These are phyloP conservation scores for Pseudogymnoascus sp. DNA, from an alignment of 2,329 filamentous ascomycete species.

Conservation along the genomic window DNA sequence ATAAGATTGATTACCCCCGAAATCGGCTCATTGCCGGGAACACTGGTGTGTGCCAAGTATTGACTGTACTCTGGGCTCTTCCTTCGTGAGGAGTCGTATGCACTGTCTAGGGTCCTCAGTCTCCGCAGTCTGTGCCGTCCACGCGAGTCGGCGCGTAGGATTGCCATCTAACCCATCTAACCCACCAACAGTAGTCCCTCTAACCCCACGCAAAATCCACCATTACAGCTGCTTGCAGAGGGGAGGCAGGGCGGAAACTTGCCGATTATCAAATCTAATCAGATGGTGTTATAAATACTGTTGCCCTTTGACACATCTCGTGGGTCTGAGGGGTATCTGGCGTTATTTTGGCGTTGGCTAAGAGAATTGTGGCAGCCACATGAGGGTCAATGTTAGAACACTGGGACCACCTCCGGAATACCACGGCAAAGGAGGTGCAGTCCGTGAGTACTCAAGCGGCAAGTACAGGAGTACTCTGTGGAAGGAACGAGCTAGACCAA, in stretches of 20 bases:
- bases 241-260: background rate
- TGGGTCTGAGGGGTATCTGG: background rate
- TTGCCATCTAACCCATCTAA: background rate
- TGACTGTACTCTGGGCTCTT: background rate
- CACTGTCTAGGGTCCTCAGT: background rate
- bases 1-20: background rate
- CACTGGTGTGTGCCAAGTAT: background rate
- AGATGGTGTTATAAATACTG: constrained; percentile 2
- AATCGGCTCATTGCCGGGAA: background rate
- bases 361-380: background rate
- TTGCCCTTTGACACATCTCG: background rate
- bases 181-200: background rate
- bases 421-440: background rate
- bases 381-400: background rate
- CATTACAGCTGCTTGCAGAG: background rate
- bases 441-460: background rate
- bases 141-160: background rate
- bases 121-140: background rate
- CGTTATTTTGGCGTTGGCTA: background rate
- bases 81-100: background rate
- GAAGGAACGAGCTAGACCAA: background rate
- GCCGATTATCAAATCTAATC: constrained; percentile 7
- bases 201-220: background rate
- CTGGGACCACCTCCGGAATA: background rate
- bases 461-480: background rate